These are phyloP conservation scores for Cordyceps militaris DNA, from an alignment of 2,329 filamentous ascomycete species.

Conservation along the genomic window DNA sequence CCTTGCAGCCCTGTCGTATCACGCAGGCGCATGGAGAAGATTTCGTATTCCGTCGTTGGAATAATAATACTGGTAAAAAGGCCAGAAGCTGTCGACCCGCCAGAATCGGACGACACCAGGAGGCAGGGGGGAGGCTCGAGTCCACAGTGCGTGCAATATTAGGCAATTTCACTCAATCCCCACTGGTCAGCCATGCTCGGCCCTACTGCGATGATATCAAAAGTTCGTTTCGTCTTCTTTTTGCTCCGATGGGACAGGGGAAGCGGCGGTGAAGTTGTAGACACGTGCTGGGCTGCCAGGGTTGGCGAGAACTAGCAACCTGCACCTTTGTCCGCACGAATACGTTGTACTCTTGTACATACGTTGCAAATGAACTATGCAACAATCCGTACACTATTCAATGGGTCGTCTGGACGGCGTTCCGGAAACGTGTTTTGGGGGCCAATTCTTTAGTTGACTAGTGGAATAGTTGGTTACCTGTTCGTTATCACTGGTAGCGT, in stretches of 20 bases:
- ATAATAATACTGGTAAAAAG: neutral
- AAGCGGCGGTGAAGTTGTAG: too few species aligned
- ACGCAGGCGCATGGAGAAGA: neutral
- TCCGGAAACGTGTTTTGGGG: neutral
- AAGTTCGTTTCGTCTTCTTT: neutral
- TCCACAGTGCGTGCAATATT: constrained; percentile 6
- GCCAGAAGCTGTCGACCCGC: neutral
- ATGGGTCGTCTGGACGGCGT: neutral
- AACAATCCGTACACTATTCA: neutral
- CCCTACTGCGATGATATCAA: neutral
- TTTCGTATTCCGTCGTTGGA: neutral
- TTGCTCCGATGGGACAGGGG: neutral
- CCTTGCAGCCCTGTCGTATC: neutral
- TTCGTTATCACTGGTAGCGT: neutral
- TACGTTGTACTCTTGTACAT: too few species aligned
- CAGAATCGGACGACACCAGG: neutral
- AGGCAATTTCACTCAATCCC: constrained; percentile 6
- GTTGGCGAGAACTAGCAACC: too few species aligned
- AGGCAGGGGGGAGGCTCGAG: neutral
- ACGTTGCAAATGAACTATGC: too few species aligned
- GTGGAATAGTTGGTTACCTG: too few species aligned
- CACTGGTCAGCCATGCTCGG: neutral
- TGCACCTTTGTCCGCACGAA: too few species aligned
- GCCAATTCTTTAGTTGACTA: neutral
- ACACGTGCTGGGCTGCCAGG: neutral